Percentiles rank a stretch among this genome's conserved stretches.
These are phyloP conservation scores for Colletotrichum agaves DNA, from an alignment of 2,329 filamentous ascomycete species.

Conservation along the genomic window DNA sequence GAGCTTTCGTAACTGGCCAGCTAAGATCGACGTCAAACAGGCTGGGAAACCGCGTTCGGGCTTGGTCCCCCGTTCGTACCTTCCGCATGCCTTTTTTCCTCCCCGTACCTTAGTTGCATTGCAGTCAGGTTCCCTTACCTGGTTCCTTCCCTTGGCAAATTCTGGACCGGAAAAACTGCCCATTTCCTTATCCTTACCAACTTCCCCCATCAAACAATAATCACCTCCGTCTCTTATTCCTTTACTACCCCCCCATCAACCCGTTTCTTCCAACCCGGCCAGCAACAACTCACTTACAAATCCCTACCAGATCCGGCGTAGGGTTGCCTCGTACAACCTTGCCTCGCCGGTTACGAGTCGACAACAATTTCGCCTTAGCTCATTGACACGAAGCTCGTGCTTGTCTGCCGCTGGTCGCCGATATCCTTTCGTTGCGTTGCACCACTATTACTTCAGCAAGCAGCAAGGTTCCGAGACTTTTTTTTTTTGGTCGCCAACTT, in stretches of 20 bases:
- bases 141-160: conserved; percentile 10
- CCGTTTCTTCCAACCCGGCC: not conserved
- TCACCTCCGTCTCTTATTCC: not conserved
- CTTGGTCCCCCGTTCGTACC: conserved; percentile 7
- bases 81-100: not conserved
- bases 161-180: conserved; percentile 23
- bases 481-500: conserved; percentile 20
- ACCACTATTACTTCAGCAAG: conserved; percentile 32
- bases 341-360: not conserved
- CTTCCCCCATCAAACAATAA: not conserved
- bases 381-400: conserved; percentile 19
- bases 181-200: conserved; percentile 7
- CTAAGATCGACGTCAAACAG: conserved; percentile 5
- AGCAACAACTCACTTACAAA: conserved; percentile 2
- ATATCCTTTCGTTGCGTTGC: conserved; percentile 13
- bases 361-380: conserved; percentile 6
- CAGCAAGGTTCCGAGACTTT: conserved; percentile 34
- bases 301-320: conserved; percentile 20
- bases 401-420: conserved; percentile 15
- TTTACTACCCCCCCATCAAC: not conserved
- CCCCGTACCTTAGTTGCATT: no score
- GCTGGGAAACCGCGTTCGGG: conserved; percentile 22
- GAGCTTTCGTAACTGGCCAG: not conserved
- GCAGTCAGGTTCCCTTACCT: not conserved
- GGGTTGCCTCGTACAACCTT: not conserved